phyloP scores from a whole-genome alignment of 805 yeast genomes.

The Candida chilensis region DNA sequence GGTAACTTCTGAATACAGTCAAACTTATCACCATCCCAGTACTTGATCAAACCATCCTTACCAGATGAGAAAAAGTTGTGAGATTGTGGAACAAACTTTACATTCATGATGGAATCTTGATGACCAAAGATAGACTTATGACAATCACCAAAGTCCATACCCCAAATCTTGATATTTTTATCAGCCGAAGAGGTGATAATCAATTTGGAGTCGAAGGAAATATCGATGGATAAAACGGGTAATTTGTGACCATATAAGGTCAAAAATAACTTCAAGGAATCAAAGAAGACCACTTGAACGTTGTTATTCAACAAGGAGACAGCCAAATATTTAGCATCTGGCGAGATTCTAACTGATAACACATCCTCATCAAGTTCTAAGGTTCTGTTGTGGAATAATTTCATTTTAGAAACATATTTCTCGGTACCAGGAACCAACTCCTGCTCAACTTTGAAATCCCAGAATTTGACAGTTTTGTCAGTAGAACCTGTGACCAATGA shows the following conservation, averaged over 20 bases:
- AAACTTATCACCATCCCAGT: constrained; percentile 98
- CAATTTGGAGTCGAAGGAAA: constrained; percentile 80
- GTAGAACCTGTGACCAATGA: constrained; percentile 87
- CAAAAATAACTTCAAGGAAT: constrained; percentile 77
- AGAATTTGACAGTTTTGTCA: constrained; percentile 82
- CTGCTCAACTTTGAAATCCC: constrained; percentile 70
- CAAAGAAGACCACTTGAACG: constrained; percentile 88
- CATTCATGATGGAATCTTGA: constrained; percentile 90
- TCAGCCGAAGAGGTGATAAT: constrained; percentile 94
- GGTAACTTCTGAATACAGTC: constrained; percentile 83
- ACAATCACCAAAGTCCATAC: constrained; percentile 97
- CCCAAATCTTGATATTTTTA: constrained; percentile 97
- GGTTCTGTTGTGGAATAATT: constrained; percentile 66
- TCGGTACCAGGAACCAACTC: constrained; percentile 66
- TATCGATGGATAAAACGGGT: constrained; percentile 90
- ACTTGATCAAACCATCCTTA: constrained; percentile 83
- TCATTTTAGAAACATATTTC: constrained; percentile 40
- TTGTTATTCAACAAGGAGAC: constrained; percentile 85
- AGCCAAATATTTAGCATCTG: constrained; percentile 70
- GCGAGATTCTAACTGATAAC: constrained; percentile 68
- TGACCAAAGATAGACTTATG: constrained; percentile 95
- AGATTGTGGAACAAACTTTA: constrained; percentile 72
- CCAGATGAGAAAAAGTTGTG: constrained; percentile 87
- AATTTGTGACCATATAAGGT: constrained; percentile 93
- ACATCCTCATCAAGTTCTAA: constrained; percentile 85